These are phyloP conservation scores for Fomitiporia mediterranea DNA, from an alignment of 1,284 basidiomycete species.

Conservation along the genomic window DNA sequence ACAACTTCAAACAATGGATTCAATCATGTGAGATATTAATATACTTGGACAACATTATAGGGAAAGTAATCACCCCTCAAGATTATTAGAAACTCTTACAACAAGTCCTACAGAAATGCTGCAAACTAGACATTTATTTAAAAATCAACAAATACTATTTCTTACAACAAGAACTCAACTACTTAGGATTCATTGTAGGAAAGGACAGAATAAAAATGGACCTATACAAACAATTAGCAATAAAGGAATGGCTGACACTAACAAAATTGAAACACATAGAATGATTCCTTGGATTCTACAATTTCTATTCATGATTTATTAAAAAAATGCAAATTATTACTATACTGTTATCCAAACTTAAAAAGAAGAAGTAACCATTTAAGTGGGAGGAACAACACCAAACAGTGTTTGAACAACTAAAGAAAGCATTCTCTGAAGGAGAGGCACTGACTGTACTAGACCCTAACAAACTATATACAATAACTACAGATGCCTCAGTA, in stretches of 20 bases:
- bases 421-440: too few species aligned
- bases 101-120: slow-evolving; percentile 23
- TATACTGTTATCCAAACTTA: too few species aligned
- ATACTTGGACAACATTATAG: slow-evolving; percentile 23
- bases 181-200: slow-evolving; percentile 17
- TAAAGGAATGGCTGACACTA: slow-evolving; percentile 25
- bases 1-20: slow-evolving; percentile 19
- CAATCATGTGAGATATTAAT: slow-evolving; percentile 2
- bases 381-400: too few species aligned
- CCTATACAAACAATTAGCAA: slow-evolving; percentile 22
- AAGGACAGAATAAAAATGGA: slow-evolving; percentile 23
- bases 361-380: too few species aligned
- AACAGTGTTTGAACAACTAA: too few species aligned
- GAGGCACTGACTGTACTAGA: too few species aligned
- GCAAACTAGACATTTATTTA: slow-evolving; percentile 19
- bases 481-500: too few species aligned
- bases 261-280: slow-evolving; percentile 21
- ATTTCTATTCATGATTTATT: too few species aligned
- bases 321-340: too few species aligned
- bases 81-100: slow-evolving; percentile 25
- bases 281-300: slow-evolving; percentile 24
- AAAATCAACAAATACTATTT: slow-evolving; percentile 31
- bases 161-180: slow-evolving; percentile 17
- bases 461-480: too few species aligned
- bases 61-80: slow-evolving; percentile 2